Evolutionary conservation across 768 basidiomycete genomes (phyloP).

Genomic region (Podaxis rugospora): DNA sequence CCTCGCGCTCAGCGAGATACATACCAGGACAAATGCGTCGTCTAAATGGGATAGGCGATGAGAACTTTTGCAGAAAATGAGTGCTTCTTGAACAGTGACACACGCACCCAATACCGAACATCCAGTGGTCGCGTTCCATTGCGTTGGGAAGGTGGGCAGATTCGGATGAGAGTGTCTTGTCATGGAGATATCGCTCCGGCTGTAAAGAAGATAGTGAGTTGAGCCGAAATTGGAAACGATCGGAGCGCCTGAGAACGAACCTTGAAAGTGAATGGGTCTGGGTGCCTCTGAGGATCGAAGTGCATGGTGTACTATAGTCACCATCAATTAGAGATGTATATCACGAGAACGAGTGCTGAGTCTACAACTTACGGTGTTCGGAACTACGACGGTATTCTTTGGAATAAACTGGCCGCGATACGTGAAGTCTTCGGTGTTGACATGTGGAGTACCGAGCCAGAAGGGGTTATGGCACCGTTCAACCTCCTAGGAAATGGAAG

Average conservation of each 20-base stretch:
- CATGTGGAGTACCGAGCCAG: constrained; percentile 37
- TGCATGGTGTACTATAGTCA: constrained; percentile 31
- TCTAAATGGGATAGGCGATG: constrained; percentile 10
- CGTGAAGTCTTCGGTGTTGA: constrained; percentile 33
- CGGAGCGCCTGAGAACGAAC: constrained; percentile 11
- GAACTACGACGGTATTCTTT: constrained; percentile 32
- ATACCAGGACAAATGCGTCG: constrained; percentile 40
- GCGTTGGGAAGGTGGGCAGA: constrained; percentile 38
- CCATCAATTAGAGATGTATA: not conserved
- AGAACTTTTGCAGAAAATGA: not conserved
- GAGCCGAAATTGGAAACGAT: not conserved
- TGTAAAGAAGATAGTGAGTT: constrained; percentile 10
- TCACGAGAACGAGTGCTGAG: not conserved
- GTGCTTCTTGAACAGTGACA: not conserved
- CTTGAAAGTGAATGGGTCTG: constrained; percentile 33
- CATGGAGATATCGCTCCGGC: constrained; percentile 43
- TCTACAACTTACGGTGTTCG: constrained; percentile 26
- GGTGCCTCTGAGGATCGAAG: constrained; percentile 30
- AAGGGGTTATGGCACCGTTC: constrained; percentile 33
- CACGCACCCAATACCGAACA: constrained; percentile 43
- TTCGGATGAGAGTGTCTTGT: constrained; percentile 32
- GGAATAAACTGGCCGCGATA: constrained; percentile 38
- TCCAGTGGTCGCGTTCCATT: constrained; percentile 46
- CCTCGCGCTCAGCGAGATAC: constrained; percentile 38
- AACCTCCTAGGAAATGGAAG: constrained; percentile 22